A percentile compares a stretch with the other conserved stretches of the same genome.
Evolutionary conservation across 148 eudicot genomes (phyloP).

Genomic region (Spergularia bocconei): DNA sequence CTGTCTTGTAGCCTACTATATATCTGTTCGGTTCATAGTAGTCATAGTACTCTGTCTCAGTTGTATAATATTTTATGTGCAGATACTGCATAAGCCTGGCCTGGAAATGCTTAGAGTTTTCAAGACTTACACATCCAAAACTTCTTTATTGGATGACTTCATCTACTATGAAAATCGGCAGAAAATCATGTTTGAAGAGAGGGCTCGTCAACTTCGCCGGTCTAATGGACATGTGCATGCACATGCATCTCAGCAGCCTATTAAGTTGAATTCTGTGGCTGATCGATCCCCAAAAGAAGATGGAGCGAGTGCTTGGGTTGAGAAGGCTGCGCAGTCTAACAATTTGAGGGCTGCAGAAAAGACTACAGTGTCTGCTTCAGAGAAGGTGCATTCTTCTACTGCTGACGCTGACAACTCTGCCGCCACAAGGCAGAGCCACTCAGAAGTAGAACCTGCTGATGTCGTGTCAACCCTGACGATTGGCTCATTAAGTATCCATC

Average conservation of each 20-base stretch:
- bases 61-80: constrained; percentile 24
- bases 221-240: constrained; percentile 38
- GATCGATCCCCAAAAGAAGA: constrained; percentile 41
- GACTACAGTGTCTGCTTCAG: constrained; percentile 15
- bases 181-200: constrained; percentile 79
- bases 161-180: constrained; percentile 92
- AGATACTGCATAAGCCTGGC: constrained; percentile 76
- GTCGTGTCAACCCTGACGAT: constrained; percentile 43
- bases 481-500: constrained; percentile 56
- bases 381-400: constrained; percentile 2
- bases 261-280: constrained; percentile 34
- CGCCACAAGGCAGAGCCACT: constrained; percentile 18
- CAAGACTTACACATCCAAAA: constrained; percentile 59
- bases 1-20: not conserved
- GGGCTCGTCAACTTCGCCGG: constrained; percentile 49
- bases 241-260: constrained; percentile 48
- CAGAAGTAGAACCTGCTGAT: constrained; percentile 30
- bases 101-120: constrained; percentile 83
- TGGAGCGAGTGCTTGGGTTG: constrained; percentile 34
- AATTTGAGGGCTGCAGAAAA: constrained; percentile 26
- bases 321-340: constrained; percentile 26
- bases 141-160: constrained; percentile 89
- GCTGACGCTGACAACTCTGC: constrained; percentile 13
- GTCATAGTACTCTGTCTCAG: not conserved
- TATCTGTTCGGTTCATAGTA: not conserved